Conservation (phyloP, 805 yeast species). For the Ogataea paraovalis region DNA sequence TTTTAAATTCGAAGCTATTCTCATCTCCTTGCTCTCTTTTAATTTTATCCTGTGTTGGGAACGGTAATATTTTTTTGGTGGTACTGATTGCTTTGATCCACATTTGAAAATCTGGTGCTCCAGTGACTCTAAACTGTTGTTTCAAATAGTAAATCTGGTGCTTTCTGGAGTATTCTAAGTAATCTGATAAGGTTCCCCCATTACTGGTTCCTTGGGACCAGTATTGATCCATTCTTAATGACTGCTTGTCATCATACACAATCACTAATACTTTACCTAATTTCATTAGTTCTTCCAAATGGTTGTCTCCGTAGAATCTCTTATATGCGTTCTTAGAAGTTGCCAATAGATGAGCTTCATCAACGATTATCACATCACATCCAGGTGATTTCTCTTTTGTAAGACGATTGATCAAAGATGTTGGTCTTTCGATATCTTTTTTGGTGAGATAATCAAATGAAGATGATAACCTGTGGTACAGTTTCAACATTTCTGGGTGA, state of each 20-base stretch:
- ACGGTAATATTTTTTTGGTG: slow-evolving; percentile 30
- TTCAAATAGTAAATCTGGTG: slow-evolving; percentile 27
- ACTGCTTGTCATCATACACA: slow-evolving; percentile 44
- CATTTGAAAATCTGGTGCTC: slow-evolving; percentile 34
- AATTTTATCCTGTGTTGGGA: slow-evolving; percentile 25
- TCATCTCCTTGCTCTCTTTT: slow-evolving; percentile 9
- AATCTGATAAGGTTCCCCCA: slow-evolving; percentile 33
- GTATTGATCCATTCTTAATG: slow-evolving; percentile 43
- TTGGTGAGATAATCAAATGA: slow-evolving; percentile 35
- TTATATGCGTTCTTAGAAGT: slow-evolving; percentile 43
- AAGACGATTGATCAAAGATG: slow-evolving; percentile 37
- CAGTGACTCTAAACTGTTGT: slow-evolving; percentile 41
- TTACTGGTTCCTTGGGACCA: slow-evolving; percentile 31
- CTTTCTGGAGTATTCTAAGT: slow-evolving; percentile 4
- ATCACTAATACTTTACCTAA: slow-evolving; percentile 37
- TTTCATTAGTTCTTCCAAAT: slow-evolving; percentile 37
- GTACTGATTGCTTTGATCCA: slow-evolving; percentile 39
- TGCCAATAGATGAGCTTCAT: slow-evolving; percentile 43
- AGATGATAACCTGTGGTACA: slow-evolving; percentile 37
- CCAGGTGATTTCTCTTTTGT: slow-evolving; percentile 22
- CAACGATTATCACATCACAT: slow-evolving; percentile 39
- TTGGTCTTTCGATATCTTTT: slow-evolving; percentile 41
- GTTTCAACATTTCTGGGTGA: slow-evolving; percentile 46
- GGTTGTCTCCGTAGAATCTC: slow-evolving; percentile 41
- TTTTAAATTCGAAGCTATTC: slow-evolving; percentile 22